phyloP scores from a whole-genome alignment of 2,329 filamentous ascomycete species.

The Chaetomiaceae sp. region DNA sequence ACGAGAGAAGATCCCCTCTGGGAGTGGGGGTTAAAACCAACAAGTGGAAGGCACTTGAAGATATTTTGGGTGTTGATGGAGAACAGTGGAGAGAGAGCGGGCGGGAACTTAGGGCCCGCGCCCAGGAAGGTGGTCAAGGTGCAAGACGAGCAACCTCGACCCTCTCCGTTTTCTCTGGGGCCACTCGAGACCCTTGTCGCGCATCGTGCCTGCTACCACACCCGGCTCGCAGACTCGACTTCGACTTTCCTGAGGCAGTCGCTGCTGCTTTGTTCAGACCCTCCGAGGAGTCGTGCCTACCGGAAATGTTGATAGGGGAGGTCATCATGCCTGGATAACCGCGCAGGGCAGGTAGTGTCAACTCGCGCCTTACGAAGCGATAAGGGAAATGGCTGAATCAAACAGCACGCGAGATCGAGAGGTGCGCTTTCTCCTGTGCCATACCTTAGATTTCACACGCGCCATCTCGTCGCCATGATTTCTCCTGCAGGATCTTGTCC shows the following conservation, averaged over 20 bases:
- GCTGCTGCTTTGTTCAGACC: too few relatives aligned
- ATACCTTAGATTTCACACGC: slow-evolving; percentile 13
- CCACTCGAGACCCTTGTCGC: slow-evolving; percentile 21
- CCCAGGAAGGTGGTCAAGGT: too few relatives aligned
- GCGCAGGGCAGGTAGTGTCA: too few relatives aligned
- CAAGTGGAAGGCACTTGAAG: too few relatives aligned
- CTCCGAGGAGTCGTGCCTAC: not conserved
- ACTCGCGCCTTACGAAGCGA: too few relatives aligned
- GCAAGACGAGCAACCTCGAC: too few relatives aligned
- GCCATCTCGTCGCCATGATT: slow-evolving; percentile 11
- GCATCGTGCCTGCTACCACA: slow-evolving; percentile 18
- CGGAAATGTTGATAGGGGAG: not conserved
- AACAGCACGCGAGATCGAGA: too few relatives aligned
- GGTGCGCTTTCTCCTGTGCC: not conserved
- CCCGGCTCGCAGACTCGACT: not conserved
- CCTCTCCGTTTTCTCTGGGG: too few relatives aligned
- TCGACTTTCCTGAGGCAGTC: not conserved
- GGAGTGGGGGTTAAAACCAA: too few relatives aligned
- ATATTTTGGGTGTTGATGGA: not conserved
- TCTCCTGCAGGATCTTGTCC: slow-evolving; percentile 16
- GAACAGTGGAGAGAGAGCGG: too few relatives aligned
- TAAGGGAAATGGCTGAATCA: too few relatives aligned
- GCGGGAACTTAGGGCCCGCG: not conserved
- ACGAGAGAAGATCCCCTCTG: not conserved
- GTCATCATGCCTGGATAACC: not conserved